Base-by-base conservation (phyloP, 1,284 basidiomycete species). In the Cutaneotrichosporon sp. region DNA sequence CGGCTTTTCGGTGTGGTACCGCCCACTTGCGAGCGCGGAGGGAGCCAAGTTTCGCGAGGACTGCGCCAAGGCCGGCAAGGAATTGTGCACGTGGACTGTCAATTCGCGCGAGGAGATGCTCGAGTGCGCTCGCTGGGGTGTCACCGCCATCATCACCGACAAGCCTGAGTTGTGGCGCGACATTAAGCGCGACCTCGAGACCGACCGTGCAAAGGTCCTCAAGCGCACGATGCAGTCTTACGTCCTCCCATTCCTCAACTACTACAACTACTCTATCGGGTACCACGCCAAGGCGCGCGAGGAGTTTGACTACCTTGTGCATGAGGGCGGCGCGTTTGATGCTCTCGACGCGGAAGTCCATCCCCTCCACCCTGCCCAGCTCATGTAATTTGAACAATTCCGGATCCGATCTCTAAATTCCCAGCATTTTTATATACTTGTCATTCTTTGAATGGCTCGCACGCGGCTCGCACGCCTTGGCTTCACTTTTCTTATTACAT, bases 51-150 rank as follows among this genome's bases (percentile, higher is more conserved):
- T 98, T 81, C 83, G 89, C 61, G 81, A 83, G 56, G 90, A 95
- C 67, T 94, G 91, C 79, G 87, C 87, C 76, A 81, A 76, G 18
- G 88, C 86, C 0, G 90, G 90, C 26, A 99, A 99, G 85, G 86
- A 86, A 72, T 73, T 97, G 55, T 89, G 94, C 49, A 61, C 63
- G 6, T 71, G 67, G 68, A 99, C 96, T 0, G 95, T 98, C 34
- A 99, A 98, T 77, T 86, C 89, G 56, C 87, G 88, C 11, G 87
- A 88, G 65, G 89, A 96, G 77, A 97, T 99, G 95, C 90, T 96
- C 83, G 91, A 97, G 86, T 92, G 92, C 65, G 89, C 90, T 21
- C 84, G 92, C 69, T 97, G 94, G 96, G 91, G 87, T 65, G 90
- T 92, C 22, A 87, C 90, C 73, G 92, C 88, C 11, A 90, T 99